These are phyloP conservation scores for Aspergillus egyptiacus DNA, from an alignment of 495 filamentous ascomycete genomes.

Conservation along the genomic window DNA sequence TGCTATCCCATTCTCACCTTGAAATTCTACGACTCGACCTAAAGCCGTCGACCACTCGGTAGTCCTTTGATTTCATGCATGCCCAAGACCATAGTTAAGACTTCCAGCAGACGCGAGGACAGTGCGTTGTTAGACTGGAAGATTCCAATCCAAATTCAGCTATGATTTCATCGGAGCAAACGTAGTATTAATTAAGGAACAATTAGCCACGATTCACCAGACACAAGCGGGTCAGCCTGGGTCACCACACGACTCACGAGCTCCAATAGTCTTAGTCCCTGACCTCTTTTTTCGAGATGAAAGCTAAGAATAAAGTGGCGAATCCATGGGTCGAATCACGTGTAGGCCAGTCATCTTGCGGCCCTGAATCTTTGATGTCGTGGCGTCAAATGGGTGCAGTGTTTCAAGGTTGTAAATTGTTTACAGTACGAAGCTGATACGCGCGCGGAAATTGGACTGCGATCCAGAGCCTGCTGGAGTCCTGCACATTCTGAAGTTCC, in stretches of 20 bases:
- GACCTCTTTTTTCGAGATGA: conserved; percentile 1
- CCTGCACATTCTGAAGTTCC: neutral
- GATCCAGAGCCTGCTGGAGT: neutral
- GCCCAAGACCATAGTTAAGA: too few relatives aligned
- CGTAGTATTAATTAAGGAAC: neutral
- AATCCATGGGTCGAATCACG: conserved; percentile 7
- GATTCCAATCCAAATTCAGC: too few relatives aligned
- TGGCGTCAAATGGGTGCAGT: neutral
- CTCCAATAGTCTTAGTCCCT: conserved; percentile 3
- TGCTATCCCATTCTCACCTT: conserved; percentile 1
- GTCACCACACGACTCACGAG: neutral
- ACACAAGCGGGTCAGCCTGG: conserved; percentile 16
- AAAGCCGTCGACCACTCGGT: too few relatives aligned
- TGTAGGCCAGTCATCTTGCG: conserved; percentile 6
- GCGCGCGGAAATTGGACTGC: neutral
- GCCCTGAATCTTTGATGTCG: too few relatives aligned
- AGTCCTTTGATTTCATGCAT: too few relatives aligned
- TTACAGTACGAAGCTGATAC: conserved; percentile 12
- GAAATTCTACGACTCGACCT: conserved; percentile 1
- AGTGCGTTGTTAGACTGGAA: too few relatives aligned
- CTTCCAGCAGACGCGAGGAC: too few relatives aligned
- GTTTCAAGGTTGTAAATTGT: neutral
- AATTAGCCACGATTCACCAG: conserved; percentile 9
- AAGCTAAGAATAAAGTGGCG: conserved; percentile 19
- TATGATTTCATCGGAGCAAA: neutral